A percentile compares a stretch with the other conserved stretches of the same genome.
Conservation (phyloP, 495 filamentous ascomycete species). For the Aspergillus nanangensis region DNA sequence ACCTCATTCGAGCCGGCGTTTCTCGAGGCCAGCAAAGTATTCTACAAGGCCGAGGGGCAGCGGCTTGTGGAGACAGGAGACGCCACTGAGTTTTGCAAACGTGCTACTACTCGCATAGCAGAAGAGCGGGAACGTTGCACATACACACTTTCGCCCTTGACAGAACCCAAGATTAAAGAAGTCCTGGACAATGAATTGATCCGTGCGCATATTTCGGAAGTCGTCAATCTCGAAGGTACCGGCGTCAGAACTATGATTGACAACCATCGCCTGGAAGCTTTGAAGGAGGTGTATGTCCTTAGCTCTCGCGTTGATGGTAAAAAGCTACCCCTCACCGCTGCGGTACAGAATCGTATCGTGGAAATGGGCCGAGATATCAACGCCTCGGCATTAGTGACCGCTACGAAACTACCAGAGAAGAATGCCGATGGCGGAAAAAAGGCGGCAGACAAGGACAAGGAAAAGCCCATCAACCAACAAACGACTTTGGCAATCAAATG, state of each 20-base stretch:
- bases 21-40: slow-evolving; percentile 60
- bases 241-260: slow-evolving; percentile 89
- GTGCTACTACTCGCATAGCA: slow-evolving; percentile 62
- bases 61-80: slow-evolving; percentile 71
- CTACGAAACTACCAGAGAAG: slow-evolving; percentile 23
- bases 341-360: slow-evolving; percentile 68
- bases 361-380: slow-evolving; percentile 82
- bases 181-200: slow-evolving; percentile 83
- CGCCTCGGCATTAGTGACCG: slow-evolving; percentile 44
- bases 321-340: slow-evolving; percentile 64
- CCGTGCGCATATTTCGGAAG: slow-evolving; percentile 65
- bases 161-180: slow-evolving; percentile 65
- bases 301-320: slow-evolving; percentile 73
- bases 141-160: slow-evolving; percentile 68
- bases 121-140: slow-evolving; percentile 81
- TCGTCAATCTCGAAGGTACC: slow-evolving; percentile 77
- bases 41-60: slow-evolving; percentile 73
- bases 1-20: slow-evolving; percentile 79
- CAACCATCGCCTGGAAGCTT: slow-evolving; percentile 72
- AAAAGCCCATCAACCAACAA: slow-evolving; percentile 52
- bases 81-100: slow-evolving; percentile 78
- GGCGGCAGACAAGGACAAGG: slow-evolving; percentile 43
- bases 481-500: slow-evolving; percentile 87
- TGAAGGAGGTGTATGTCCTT: slow-evolving; percentile 72
- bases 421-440: slow-evolving; percentile 34